Percentiles rank a stretch among this genome's conserved stretches.
phyloP scores from a whole-genome alignment of 495 filamentous ascomycete genomes.

The Aspergillus hancockii region DNA sequence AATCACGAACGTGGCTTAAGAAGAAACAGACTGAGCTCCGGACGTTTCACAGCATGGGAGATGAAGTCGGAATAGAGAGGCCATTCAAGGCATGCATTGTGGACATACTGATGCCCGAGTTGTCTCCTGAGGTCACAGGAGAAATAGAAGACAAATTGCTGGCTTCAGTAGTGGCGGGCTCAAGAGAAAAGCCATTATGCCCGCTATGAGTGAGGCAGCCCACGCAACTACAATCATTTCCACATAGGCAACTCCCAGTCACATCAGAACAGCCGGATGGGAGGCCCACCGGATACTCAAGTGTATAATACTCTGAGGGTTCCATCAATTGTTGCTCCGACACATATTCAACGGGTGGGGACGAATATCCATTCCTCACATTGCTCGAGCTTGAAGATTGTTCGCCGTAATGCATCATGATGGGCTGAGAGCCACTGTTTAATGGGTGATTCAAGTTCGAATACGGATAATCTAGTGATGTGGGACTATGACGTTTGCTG shows the following conservation, averaged over 20 bases:
- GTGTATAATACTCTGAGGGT: conserved; percentile 44
- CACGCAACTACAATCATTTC: conserved; percentile 50
- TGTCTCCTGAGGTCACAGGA: neutral
- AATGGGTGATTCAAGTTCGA: conserved; percentile 13
- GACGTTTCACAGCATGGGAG: conserved; percentile 9
- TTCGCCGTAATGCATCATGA: conserved; percentile 23
- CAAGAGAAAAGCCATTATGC: conserved; percentile 40
- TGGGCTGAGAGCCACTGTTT: conserved; percentile 16
- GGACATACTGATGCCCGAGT: neutral
- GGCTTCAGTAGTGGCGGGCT: conserved; percentile 6
- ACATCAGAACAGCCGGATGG: conserved; percentile 43
- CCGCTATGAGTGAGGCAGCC: conserved; percentile 53
- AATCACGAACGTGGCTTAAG: conserved; percentile 2
- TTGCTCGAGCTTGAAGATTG: conserved; percentile 14
- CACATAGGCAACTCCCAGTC: conserved; percentile 51
- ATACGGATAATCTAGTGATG: conserved; percentile 11
- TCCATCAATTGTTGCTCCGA: conserved; percentile 41
- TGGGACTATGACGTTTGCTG: neutral
- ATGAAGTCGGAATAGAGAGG: conserved; percentile 4
- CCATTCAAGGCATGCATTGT: neutral
- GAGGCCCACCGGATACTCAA: conserved; percentile 47
- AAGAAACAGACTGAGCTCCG: neutral
- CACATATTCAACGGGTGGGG: conserved; percentile 27
- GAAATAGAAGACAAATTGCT: neutral
- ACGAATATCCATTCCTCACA: conserved; percentile 31